Percentiles rank a stretch among this genome's conserved stretches.
phyloP scores from a whole-genome alignment of 2,329 filamentous ascomycete species.

The Rhexocercosporidium sp. region DNA sequence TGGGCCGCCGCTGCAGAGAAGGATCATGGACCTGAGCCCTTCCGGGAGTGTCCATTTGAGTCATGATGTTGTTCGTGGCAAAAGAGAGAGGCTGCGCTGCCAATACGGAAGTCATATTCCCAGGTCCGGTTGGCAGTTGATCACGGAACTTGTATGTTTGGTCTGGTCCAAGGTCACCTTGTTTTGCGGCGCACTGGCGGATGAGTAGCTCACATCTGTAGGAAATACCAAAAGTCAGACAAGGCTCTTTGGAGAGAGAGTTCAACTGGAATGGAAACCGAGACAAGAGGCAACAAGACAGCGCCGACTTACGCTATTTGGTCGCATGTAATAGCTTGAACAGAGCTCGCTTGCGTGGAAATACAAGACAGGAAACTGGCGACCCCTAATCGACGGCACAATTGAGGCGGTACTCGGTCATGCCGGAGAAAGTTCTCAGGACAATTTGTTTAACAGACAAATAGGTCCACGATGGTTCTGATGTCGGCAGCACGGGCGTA shows the following conservation, averaged over 20 bases:
- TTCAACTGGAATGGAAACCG: neutral
- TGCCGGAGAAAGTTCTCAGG: conserved; percentile 27
- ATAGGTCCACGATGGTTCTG: neutral
- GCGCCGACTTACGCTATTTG: conserved; percentile 16
- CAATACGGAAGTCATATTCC: conserved; percentile 44
- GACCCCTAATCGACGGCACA: conserved; percentile 26
- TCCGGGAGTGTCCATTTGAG: conserved; percentile 35
- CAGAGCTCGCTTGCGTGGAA: neutral
- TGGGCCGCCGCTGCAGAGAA: conserved; percentile 31
- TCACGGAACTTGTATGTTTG: neutral
- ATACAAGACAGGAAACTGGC: neutral
- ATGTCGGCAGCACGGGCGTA: neutral
- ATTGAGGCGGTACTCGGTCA: conserved; percentile 33
- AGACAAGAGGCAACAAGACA: neutral
- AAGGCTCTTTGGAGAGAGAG: neutral
- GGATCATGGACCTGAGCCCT: conserved; percentile 36
- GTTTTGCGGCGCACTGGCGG: conserved; percentile 18
- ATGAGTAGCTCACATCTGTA: conserved; percentile 12
- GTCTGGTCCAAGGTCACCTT: conserved; percentile 3
- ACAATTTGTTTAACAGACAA: conserved; percentile 7
- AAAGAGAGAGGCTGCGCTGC: conserved; percentile 36
- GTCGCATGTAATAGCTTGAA: neutral
- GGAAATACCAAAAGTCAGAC: neutral
- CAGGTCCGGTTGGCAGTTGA: conserved; percentile 12
- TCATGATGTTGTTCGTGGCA: conserved; percentile 34